Evolutionary conservation across 768 basidiomycete genomes (phyloP), one percentile per base, ranked within the genome.

Genomic region (Sporobolomyces roseus): DNA sequence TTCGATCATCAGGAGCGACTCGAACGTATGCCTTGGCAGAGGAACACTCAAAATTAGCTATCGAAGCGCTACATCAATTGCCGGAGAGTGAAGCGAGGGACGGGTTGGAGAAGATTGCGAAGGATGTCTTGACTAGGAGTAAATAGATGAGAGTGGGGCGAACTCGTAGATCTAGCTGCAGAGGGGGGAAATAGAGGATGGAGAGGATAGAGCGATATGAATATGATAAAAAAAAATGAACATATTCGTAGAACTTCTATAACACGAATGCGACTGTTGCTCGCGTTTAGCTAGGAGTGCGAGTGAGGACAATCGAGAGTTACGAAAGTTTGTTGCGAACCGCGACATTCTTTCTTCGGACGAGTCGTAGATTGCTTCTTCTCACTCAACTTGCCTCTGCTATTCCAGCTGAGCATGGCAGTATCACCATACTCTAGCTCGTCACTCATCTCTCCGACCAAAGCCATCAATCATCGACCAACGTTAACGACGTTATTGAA

Each of bases 41-140:
- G 49, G 79, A 81, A 27, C 90, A 96, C 75, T 89, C 89, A 0
- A 82, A 85, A 45, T 87, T 86, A 75, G 93, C 93, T 23, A 83
- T 84, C 43, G 85, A 88, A 68, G 84, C 85, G 21, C 81, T 96
- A 21, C 79, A 78, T 36, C 78, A 83, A 9, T 82, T 98, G 61
- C 93, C 93, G 10, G 87, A 89, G 70, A 90, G 88, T 74, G 88
- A 90, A 66, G 86, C 89, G 35, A 86, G 85, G 78, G 80, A 81
- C 32, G 91, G 89, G n/a, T 79, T 98, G 65, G 85, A 70, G 43
- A 63, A 73, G 53, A 63, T 73, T 17, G 72, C 72, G 55, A 27
- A 63, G 59, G 68, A 70, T 43, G 68, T 66, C 4, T 21, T 70
- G 58, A 62, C 56, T 25, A 36, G 72, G 53, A 66, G 49, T 33